Evolutionary conservation across 176 grass and related monocot genomes (phyloP).

Genomic region (Luzula sylvatica): DNA sequence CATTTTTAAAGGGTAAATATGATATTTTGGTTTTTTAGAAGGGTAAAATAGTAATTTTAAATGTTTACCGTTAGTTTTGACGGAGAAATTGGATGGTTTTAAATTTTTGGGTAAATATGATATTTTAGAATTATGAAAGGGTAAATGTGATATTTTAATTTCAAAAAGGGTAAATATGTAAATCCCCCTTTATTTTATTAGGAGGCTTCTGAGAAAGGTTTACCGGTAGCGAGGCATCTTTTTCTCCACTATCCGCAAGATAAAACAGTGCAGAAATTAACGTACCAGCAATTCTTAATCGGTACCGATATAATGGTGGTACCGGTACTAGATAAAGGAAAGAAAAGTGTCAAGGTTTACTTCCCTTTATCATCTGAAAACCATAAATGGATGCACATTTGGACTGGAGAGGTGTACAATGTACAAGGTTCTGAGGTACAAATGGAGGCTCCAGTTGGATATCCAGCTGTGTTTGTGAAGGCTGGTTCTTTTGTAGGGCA

Average conservation of each 20-base stretch:
- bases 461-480: conserved; percentile 67
- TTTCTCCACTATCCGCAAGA: conserved; percentile 83
- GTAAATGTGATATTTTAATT: too few species aligned
- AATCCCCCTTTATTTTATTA: conserved; percentile 2
- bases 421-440: conserved; percentile 38
- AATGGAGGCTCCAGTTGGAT: conserved; percentile 44
- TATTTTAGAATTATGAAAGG: too few species aligned
- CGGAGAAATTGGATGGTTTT: too few species aligned
- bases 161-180: too few species aligned
- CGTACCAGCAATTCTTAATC: conserved; percentile 74
- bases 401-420: conserved; percentile 51
- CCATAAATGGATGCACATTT: conserved; percentile 53
- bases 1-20: too few species aligned
- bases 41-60: too few species aligned
- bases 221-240: conserved; percentile 66
- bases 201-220: conserved; percentile 51
- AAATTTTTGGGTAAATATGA: too few species aligned
- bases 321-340: conserved; percentile 71
- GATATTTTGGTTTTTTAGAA: too few species aligned
- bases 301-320: conserved; percentile 73
- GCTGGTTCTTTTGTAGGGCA: conserved; percentile 45
- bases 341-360: conserved; percentile 50
- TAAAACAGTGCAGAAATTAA: conserved; percentile 39
- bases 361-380: conserved; percentile 35
- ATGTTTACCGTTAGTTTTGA: too few species aligned